These are phyloP conservation scores for Eucalyptus tenuipes DNA, from an alignment of 345 rosid species.

Conservation along the genomic window DNA sequence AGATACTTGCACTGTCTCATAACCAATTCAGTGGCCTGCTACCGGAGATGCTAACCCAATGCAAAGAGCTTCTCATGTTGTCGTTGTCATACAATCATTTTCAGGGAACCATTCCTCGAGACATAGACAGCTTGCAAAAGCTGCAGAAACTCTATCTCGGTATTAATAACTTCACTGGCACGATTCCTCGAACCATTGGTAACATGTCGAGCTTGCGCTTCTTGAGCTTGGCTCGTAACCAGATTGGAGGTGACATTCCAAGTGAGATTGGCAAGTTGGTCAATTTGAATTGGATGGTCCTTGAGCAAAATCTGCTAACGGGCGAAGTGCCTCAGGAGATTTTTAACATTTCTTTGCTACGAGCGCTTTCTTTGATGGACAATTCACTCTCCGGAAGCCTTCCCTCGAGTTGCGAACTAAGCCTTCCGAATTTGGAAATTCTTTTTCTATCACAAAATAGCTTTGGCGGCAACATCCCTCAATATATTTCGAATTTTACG, in stretches of 20 bases:
- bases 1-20: rapidly evolving
- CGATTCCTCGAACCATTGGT: not conserved
- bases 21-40: not conserved
- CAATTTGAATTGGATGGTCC: not conserved
- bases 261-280: not conserved
- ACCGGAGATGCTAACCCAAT: not conserved
- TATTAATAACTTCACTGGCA: not conserved
- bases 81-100: rapidly evolving
- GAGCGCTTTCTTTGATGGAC: rapidly evolving
- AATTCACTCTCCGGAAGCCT: not conserved
- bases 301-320: rapidly evolving
- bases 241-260: not conserved
- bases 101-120: not conserved
- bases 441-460: rapidly evolving
- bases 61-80: not conserved
- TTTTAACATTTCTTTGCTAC: not conserved
- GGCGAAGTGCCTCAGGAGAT: not conserved
- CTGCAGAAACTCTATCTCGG: rapidly evolving
- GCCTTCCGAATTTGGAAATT: not conserved
- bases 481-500: not conserved
- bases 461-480: not conserved
- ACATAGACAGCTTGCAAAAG: not conserved
- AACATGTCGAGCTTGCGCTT: not conserved
- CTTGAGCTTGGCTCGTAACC: rapidly evolving
- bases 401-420: not conserved